Evolutionary conservation across 2,329 filamentous ascomycete genomes (phyloP), one percentile per base, ranked within the genome.

Genomic region (Fusarium sp.): DNA sequence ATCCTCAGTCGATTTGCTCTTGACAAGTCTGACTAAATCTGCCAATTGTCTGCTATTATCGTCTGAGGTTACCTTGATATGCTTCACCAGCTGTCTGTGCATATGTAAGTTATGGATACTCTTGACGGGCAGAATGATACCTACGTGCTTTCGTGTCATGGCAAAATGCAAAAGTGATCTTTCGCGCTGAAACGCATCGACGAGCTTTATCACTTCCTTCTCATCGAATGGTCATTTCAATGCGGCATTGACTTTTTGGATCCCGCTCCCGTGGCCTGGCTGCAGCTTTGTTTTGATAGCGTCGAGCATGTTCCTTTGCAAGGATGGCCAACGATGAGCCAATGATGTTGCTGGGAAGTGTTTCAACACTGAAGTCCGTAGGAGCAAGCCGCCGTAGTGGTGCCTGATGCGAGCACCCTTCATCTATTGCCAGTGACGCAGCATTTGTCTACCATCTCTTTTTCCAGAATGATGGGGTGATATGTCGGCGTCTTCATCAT

Each of bases 161-260:
- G 42, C 54, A 10, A 63, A 48, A 7, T 63, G 60, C 1, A 63
- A 3, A 11, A 63, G 42, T 16, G 52, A 48, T n/a, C 33, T 63
- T 41, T 63, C 60, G 15, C 60, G 42, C 29, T 63, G 52, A 21
- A 49, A 48, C 3, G 52, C 41, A 21, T 33, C 42, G 18, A 58
- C n/a, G 14, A 59, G 54, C 23, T 59, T 31, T 15, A 7, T 6
- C 21, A 76, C 39, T 16, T 77, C 70, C 21, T 73, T 67, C 58
- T 73, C 72, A 4, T 66, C 42, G 23, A 78, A 68, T 15, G 65
- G 63, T 60, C 57, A 69, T 19, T 48, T 44, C 12, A 60, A 31
- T 9, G 21, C 29, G 3, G 33, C n/a, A 10, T 44, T 41, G 12
- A 15, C 6, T n/a, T 37, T 70, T 14, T 33, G 27, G 4, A 41